Percentiles rank a stretch among this genome's conserved stretches.
These are phyloP conservation scores for Zymoseptoria brevis DNA, from an alignment of 2,329 filamentous ascomycete species.

Conservation along the genomic window DNA sequence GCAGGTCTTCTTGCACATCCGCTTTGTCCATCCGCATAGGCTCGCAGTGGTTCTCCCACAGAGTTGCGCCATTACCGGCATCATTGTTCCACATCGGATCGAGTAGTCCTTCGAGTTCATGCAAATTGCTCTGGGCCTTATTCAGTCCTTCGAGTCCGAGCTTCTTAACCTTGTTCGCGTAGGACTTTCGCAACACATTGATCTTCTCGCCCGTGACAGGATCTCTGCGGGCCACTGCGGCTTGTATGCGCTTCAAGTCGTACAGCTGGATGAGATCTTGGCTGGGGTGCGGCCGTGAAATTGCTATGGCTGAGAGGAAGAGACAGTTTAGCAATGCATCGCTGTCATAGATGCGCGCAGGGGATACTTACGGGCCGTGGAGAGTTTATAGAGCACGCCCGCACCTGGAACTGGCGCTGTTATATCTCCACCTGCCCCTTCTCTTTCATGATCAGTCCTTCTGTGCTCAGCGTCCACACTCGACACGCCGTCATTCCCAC, in stretches of 20 bases:
- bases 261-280: constrained; percentile 54
- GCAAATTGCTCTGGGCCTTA: constrained; percentile 37
- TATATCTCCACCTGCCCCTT: constrained; percentile 16
- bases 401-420: constrained; percentile 5
- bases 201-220: constrained; percentile 58
- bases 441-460: constrained; percentile 42
- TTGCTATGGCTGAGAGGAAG: constrained; percentile 28
- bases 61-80: constrained; percentile 5
- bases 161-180: constrained; percentile 46
- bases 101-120: constrained; percentile 30
- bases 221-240: constrained; percentile 52
- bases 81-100: constrained; percentile 23
- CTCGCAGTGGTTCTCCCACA: constrained; percentile 31
- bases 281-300: constrained; percentile 48
- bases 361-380: constrained; percentile 26
- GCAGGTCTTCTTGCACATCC: constrained; percentile 22
- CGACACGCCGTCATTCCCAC: constrained; percentile 9
- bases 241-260: constrained; percentile 47
- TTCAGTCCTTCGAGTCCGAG: constrained; percentile 43
- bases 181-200: constrained; percentile 52
- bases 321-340: constrained; percentile 31
- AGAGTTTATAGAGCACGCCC: constrained; percentile 21
- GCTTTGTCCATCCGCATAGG: constrained; percentile 34
- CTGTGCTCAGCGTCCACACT: constrained; percentile 30
- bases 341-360: constrained; percentile 14